Conservation (phyloP, 805 yeast species). For the Starmerella vitae region DNA sequence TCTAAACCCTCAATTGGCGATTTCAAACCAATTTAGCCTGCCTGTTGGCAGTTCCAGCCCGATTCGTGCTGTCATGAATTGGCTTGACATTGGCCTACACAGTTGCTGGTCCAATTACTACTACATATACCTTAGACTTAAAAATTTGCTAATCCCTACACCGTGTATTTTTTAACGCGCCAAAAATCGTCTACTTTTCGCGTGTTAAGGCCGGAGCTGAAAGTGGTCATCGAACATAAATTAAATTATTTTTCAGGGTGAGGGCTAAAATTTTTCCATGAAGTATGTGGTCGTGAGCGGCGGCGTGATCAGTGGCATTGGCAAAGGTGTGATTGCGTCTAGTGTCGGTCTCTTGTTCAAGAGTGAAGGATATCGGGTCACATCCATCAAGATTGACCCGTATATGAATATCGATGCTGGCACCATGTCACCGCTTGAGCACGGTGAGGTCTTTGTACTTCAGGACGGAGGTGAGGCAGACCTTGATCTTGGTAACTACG, state of each 20-base stretch:
- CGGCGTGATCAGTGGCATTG: slow-evolving; percentile 98
- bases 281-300: slow-evolving; percentile 99
- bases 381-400: slow-evolving; percentile 97
- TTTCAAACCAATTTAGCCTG: too few relatives aligned
- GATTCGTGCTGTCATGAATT: too few relatives aligned
- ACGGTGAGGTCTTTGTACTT: slow-evolving; percentile 95
- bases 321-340: slow-evolving; percentile 94
- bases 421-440: slow-evolving; percentile 98
- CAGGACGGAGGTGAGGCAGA: slow-evolving; percentile 99
- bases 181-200: too few relatives aligned
- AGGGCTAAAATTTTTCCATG: slow-evolving; percentile 35
- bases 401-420: slow-evolving; percentile 99
- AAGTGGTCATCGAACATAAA: too few relatives aligned
- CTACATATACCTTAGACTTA: too few relatives aligned
- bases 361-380: slow-evolving; percentile 86
- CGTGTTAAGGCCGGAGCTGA: too few relatives aligned
- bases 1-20: too few relatives aligned
- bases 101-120: too few relatives aligned
- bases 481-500: slow-evolving; percentile 94
- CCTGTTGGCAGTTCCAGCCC: too few relatives aligned
- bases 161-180: too few relatives aligned
- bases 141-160: too few relatives aligned
- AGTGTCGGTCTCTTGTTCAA: slow-evolving; percentile 91
- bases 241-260: background rate
- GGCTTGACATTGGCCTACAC: too few relatives aligned